Evolutionary conservation across 225 moss, liverwort and hornwort genomes (phyloP).

Genomic region (Climacium dendroides): DNA sequence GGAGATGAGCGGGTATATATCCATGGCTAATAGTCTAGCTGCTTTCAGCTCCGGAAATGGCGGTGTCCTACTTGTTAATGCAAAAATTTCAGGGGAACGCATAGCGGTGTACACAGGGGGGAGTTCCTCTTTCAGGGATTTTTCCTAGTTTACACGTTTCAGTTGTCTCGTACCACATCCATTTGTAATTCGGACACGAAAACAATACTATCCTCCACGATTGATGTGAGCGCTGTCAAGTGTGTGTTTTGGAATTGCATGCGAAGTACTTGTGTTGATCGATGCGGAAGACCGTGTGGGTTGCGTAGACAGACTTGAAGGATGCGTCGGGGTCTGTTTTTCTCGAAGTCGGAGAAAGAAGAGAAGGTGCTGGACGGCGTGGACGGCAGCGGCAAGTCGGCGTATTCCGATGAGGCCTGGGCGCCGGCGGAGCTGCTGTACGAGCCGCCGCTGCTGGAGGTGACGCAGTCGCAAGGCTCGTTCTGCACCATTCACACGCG

Average conservation of each 20-base stretch:
- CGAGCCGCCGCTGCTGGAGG: constrained; percentile 52
- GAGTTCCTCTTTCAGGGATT: not conserved
- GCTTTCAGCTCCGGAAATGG: not conserved
- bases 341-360: constrained; percentile 7
- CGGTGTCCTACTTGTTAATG: not conserved
- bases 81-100: no score
- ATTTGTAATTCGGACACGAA: not conserved
- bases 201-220: not conserved
- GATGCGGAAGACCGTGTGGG: not conserved
- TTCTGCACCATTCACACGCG: constrained; percentile 68
- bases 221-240: not conserved
- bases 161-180: no score
- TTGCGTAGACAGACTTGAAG: not conserved
- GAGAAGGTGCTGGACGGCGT: constrained; percentile 60
- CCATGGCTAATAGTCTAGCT: not conserved
- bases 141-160: not conserved
- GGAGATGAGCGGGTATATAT: not conserved
- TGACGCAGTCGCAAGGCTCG: constrained; percentile 55
- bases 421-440: constrained; percentile 43
- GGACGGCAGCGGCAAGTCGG: constrained; percentile 31
- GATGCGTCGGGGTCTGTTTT: constrained; percentile 4
- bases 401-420: constrained; percentile 59
- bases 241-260: not conserved
- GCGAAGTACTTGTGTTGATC: not conserved
- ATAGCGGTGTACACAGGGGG: not conserved